Conservation (phyloP, 2,329 filamentous ascomycete genomes). For the Rhynchosporium agropyri region DNA sequence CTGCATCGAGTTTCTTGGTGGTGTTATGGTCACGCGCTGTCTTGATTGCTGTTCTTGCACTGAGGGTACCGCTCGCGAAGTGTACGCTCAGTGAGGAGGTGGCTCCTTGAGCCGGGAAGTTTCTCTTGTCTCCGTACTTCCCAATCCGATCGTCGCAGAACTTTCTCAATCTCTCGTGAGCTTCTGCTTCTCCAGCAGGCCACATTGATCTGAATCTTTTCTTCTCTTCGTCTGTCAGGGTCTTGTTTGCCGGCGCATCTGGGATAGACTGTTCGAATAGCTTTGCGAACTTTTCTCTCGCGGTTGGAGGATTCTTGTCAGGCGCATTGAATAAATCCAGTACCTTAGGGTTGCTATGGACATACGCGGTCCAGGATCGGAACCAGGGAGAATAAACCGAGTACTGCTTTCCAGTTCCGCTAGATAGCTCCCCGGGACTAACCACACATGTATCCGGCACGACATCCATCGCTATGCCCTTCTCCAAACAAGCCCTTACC, state of each 20-base stretch:
- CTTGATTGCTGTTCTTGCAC: slow-evolving; percentile 67
- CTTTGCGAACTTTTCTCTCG: slow-evolving; percentile 50
- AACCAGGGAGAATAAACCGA: slow-evolving; percentile 86
- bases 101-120: slow-evolving; percentile 62
- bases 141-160: slow-evolving; percentile 68
- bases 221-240: slow-evolving; percentile 59
- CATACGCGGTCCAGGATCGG: slow-evolving; percentile 70
- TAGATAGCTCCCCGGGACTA: slow-evolving; percentile 68
- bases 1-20: slow-evolving; percentile 66
- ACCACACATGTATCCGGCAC: slow-evolving; percentile 85
- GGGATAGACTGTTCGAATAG: slow-evolving; percentile 67
- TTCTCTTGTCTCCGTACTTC: slow-evolving; percentile 65
- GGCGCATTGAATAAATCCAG: slow-evolving; percentile 65
- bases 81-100: slow-evolving; percentile 76
- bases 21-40: slow-evolving; percentile 65
- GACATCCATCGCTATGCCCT: slow-evolving; percentile 69
- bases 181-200: slow-evolving; percentile 77
- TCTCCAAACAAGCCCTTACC: slow-evolving; percentile 60
- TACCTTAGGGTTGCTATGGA: slow-evolving; percentile 70
- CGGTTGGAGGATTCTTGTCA: slow-evolving; percentile 52
- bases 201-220: slow-evolving; percentile 62
- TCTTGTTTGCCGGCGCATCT: slow-evolving; percentile 63
- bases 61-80: slow-evolving; percentile 68
- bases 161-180: slow-evolving; percentile 60
- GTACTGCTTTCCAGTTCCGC: slow-evolving; percentile 75